phyloP scores from a whole-genome alignment of 2,329 filamentous ascomycete species.

The Colletotrichum theobromicola region DNA sequence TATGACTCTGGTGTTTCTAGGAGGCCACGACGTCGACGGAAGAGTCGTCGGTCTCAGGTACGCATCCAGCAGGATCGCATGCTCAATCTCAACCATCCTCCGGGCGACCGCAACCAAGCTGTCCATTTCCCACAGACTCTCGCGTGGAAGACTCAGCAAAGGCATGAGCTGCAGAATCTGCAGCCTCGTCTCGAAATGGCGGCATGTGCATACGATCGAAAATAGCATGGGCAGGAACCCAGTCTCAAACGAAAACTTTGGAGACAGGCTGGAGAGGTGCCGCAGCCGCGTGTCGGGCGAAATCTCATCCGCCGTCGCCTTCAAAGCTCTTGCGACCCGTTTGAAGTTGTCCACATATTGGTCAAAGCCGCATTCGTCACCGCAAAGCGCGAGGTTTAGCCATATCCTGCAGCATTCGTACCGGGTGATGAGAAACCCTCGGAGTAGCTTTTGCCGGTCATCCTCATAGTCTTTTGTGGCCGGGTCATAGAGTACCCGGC shows the following conservation, averaged over 20 bases:
- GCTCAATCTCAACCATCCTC: constrained; percentile 14
- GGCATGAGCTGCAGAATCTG: constrained; percentile 5
- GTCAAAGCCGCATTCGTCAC: constrained; percentile 11
- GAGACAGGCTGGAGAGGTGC: neutral
- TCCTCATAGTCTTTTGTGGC: constrained; percentile 19
- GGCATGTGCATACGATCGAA: constrained; percentile 1
- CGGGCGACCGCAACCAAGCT: constrained; percentile 5
- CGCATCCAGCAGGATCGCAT: constrained; percentile 1
- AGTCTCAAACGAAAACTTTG: constrained; percentile 15
- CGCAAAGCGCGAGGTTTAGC: constrained; percentile 38
- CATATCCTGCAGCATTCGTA: constrained; percentile 17
- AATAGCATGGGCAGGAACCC: constrained; percentile 15
- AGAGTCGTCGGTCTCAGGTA: neutral
- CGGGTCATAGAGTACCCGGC: constrained; percentile 35
- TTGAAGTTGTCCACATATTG: constrained; percentile 2
- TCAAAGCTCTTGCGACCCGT: neutral
- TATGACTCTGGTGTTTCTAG: neutral
- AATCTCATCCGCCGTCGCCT: neutral
- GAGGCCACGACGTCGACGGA: neutral
- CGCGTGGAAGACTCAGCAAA: neutral
- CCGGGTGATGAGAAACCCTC: neutral
- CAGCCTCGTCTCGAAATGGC: constrained; percentile 5
- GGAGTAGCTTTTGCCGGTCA: neutral
- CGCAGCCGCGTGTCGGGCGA: neutral
- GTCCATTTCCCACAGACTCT: constrained; percentile 12